A percentile compares a stretch with the other conserved stretches of the same genome.
These are phyloP conservation scores for Dendrocalamus sinicus DNA, from an alignment of 176 grass and related monocot genomes.

Conservation along the genomic window DNA sequence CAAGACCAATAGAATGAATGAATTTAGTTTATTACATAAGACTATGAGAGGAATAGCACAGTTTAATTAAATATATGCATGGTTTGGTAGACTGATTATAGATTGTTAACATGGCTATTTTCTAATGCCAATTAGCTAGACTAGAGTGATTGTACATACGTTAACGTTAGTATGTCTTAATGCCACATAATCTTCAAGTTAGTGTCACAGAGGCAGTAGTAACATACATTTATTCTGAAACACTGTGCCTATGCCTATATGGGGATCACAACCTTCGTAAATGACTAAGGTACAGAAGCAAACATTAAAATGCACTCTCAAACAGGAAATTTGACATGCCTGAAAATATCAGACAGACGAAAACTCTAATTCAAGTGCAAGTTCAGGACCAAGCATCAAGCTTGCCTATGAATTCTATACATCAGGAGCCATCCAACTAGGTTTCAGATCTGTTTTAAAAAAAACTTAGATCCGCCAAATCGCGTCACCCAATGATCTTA, in stretches of 20 bases:
- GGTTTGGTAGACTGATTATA: constrained; percentile 7
- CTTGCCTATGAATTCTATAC: not conserved
- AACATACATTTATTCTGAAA: constrained; percentile 22
- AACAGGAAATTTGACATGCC: not conserved
- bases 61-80: not conserved
- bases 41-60: not conserved
- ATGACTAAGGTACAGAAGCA: not conserved
- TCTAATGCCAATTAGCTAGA: not conserved
- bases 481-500: not conserved
- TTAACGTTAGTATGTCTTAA: not conserved
- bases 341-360: constrained; percentile 4
- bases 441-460: not conserved
- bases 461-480: not conserved
- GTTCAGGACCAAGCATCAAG: constrained; percentile 2
- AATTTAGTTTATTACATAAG: not conserved
- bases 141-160: not conserved
- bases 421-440: not conserved
- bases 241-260: not conserved
- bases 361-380: not conserved
- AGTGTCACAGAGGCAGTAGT: not conserved
- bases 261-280: not conserved
- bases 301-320: not conserved
- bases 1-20: not conserved
- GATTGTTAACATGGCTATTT: not conserved
- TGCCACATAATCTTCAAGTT: not conserved